These are phyloP conservation scores for Astrephomene gubernaculifera DNA, from an alignment of 139 green algal genomes.

Conservation along the genomic window DNA sequence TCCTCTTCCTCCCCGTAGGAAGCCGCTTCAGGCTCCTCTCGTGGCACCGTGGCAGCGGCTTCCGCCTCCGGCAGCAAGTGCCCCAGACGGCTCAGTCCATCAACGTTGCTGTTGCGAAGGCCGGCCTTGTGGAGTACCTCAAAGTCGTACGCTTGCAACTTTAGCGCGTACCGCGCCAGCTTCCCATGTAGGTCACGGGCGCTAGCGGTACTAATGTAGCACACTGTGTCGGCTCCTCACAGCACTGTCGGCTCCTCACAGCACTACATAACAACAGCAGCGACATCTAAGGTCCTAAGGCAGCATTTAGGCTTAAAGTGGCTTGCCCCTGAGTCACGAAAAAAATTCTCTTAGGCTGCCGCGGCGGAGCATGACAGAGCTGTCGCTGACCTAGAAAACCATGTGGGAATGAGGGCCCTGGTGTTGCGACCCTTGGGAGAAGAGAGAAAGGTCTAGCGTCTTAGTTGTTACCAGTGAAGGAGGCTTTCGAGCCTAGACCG, in stretches of 20 bases:
- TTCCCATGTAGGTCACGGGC: not conserved
- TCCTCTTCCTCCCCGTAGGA: not conserved
- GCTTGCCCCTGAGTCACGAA: too few species aligned
- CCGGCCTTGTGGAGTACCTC: not conserved
- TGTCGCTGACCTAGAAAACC: too few species aligned
- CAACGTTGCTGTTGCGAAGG: not conserved
- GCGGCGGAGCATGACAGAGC: not conserved
- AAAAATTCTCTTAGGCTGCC: too few species aligned
- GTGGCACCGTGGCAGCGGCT: not conserved
- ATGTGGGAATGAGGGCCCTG: too few species aligned
- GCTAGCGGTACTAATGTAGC: conserved; percentile 11
- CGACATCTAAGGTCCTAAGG: too few species aligned
- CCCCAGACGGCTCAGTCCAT: conserved; percentile 16
- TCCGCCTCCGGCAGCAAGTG: not conserved
- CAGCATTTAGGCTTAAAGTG: too few species aligned
- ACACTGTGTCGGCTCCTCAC: not conserved
- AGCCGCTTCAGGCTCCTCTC: not conserved
- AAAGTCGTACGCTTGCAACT: conserved; percentile 44
- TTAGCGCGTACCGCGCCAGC: conserved; percentile 43
- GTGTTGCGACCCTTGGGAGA: too few species aligned
- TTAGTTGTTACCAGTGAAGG: too few species aligned
- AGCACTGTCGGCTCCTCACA: too few species aligned
- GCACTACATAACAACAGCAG: too few species aligned
- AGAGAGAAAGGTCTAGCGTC: too few species aligned
- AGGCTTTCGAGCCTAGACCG: too few species aligned